Conservation (phyloP, 495 filamentous ascomycete species). For the Clohesyomyces aquaticus region DNA sequence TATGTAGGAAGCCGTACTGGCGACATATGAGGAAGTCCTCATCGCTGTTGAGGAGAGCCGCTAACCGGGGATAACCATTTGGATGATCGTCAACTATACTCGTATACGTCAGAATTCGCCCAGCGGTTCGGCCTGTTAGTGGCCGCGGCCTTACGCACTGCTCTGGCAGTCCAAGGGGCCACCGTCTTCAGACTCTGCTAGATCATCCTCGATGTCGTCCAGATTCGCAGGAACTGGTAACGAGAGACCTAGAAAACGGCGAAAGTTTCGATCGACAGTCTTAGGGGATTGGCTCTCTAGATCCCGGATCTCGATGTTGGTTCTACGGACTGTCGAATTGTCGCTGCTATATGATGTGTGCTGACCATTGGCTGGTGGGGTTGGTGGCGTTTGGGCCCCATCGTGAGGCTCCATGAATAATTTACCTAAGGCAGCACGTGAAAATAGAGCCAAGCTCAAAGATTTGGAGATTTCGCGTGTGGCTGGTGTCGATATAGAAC, state of each 20-base stretch:
- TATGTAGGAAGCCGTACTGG: constrained; percentile 22
- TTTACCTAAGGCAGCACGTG: not conserved
- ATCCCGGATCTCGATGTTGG: constrained; percentile 13
- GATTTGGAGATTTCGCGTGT: constrained; percentile 1
- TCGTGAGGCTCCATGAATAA: constrained; percentile 6
- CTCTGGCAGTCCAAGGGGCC: constrained; percentile 13
- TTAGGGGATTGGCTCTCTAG: constrained; percentile 15
- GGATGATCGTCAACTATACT: constrained; percentile 31
- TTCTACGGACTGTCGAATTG: constrained; percentile 11
- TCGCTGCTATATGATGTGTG: constrained; percentile 19
- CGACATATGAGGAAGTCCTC: constrained; percentile 36
- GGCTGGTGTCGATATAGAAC: constrained; percentile 3
- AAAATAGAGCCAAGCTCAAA: not conserved
- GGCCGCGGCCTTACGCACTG: constrained; percentile 2
- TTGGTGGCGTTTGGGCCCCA: constrained; percentile 14
- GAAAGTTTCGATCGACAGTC: constrained; percentile 8
- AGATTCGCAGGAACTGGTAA: constrained; percentile 10
- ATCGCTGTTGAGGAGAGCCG: constrained; percentile 37
- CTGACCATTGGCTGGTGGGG: constrained; percentile 2
- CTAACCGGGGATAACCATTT: constrained; percentile 34
- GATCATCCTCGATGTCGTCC: constrained; percentile 18
- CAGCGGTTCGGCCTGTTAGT: not conserved
- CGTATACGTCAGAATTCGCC: not conserved
- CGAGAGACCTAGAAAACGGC: constrained; percentile 8
- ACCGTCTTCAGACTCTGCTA: constrained; percentile 10